Conservation (phyloP, 768 basidiomycete species). For the Podaxis rugospora region DNA sequence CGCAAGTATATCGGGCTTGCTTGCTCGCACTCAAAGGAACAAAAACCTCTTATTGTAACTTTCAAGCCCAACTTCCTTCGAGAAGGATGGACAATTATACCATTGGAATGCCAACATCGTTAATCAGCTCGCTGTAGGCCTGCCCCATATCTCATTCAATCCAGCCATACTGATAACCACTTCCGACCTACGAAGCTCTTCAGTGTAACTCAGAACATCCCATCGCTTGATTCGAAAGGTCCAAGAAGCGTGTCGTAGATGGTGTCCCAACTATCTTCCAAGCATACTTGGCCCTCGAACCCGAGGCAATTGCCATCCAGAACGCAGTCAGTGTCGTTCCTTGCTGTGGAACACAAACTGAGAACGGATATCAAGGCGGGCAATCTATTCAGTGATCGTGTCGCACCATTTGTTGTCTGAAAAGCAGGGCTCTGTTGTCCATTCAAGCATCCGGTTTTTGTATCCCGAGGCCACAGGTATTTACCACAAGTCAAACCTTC, state of each 20-base stretch:
- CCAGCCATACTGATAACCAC: background rate
- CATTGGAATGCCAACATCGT: slow-evolving; percentile 19
- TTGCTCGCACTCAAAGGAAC: background rate
- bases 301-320: background rate
- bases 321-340: background rate
- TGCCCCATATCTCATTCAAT: background rate
- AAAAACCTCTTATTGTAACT: background rate
- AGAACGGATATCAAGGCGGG: background rate
- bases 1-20: slow-evolving; percentile 13
- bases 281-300: background rate
- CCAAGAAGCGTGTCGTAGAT: background rate
- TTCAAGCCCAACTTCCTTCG: slow-evolving; percentile 21
- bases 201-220: background rate
- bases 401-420: background rate
- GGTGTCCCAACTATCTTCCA: background rate
- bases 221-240: background rate
- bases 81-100: slow-evolving; percentile 16
- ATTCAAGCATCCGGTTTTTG: background rate
- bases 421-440: background rate
- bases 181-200: background rate
- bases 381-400: background rate
- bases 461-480: slow-evolving; percentile 23
- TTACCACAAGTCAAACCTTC: slow-evolving; percentile 69
- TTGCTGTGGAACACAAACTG: background rate
- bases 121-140: slow-evolving; percentile 18